phyloP scores from a whole-genome alignment of 345 rosid species.

The Populus pruinosa region DNA sequence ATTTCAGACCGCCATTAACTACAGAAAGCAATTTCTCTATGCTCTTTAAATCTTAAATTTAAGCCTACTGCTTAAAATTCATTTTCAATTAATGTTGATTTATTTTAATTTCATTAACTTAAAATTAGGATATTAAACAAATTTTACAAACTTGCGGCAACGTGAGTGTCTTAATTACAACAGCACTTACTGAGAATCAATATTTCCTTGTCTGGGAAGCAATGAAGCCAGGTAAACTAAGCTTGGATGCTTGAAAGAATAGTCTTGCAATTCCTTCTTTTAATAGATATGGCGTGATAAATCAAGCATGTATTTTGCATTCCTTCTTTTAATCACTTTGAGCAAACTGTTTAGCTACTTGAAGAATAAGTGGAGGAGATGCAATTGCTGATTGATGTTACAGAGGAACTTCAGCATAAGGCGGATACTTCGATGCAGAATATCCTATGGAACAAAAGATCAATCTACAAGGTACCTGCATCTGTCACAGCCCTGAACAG shows the following conservation, averaged over 20 bases:
- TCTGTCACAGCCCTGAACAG: conserved; percentile 28
- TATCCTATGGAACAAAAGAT: conserved; percentile 30
- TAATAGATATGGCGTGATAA: background rate
- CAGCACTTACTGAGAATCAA: background rate
- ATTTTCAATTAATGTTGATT: too few relatives aligned
- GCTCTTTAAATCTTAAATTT: too few relatives aligned
- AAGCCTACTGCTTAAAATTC: too few relatives aligned
- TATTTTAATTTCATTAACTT: too few relatives aligned
- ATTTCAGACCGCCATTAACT: background rate
- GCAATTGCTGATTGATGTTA: conserved; percentile 20
- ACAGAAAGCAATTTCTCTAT: background rate
- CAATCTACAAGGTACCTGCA: conserved; percentile 40
- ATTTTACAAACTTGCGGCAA: too few relatives aligned
- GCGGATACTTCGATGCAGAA: conserved; percentile 10
- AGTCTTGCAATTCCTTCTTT: background rate
- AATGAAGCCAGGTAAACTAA: background rate
- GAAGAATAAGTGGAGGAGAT: background rate
- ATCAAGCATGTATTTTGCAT: background rate
- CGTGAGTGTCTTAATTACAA: too few relatives aligned
- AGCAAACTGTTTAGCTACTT: background rate
- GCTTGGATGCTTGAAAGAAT: background rate
- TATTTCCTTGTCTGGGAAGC: background rate
- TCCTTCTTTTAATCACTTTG: background rate
- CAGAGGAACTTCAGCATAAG: conserved; percentile 13
- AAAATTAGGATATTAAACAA: too few relatives aligned